A percentile compares a stretch with the other conserved stretches of the same genome.
Evolutionary conservation across 192 early-diverging fungal genomes (phyloP).

Genomic region (Phlyctochytrium arcticum): DNA sequence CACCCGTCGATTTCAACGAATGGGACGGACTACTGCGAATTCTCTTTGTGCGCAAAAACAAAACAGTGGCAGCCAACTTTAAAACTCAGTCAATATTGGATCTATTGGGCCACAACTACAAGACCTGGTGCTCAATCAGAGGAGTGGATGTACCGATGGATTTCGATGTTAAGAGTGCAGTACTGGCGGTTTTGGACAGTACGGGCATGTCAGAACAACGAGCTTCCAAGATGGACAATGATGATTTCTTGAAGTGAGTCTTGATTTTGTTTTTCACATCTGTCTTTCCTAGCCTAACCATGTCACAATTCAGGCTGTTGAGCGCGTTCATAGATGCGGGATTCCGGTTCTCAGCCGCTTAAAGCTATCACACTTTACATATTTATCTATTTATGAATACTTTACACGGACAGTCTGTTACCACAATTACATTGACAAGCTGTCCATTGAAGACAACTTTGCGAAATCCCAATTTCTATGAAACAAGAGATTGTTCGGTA

Average conservation of each 20-base stretch:
- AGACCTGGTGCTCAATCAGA: constrained; percentile 81
- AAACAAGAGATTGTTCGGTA: too few species aligned
- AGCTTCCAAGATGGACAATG: constrained; percentile 88
- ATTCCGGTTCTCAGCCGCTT: constrained; percentile 74
- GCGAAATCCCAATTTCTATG: too few species aligned
- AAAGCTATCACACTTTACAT: too few species aligned
- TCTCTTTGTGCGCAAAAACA: constrained; percentile 91
- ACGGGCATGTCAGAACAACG: constrained; percentile 67
- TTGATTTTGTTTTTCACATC: not conserved
- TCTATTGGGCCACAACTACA: constrained; percentile 95
- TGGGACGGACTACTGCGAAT: constrained; percentile 97
- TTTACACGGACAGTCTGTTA: too few species aligned
- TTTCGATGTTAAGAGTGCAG: constrained; percentile 81
- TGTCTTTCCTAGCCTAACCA: not conserved
- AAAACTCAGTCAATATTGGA: constrained; percentile 81
- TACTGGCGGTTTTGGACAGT: constrained; percentile 69
- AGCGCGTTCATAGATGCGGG: constrained; percentile 84
- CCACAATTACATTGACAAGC: too few species aligned
- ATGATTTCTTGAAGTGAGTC: constrained; percentile 84
- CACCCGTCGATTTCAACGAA: constrained; percentile 90
- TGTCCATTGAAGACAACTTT: too few species aligned
- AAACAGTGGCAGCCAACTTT: constrained; percentile 86
- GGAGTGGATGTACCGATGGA: constrained; percentile 60
- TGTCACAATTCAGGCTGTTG: constrained; percentile 59
- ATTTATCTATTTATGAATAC: too few species aligned